phyloP scores from a whole-genome alignment of 2,329 filamentous ascomycete species.

The Incumbomyces delicatus region DNA sequence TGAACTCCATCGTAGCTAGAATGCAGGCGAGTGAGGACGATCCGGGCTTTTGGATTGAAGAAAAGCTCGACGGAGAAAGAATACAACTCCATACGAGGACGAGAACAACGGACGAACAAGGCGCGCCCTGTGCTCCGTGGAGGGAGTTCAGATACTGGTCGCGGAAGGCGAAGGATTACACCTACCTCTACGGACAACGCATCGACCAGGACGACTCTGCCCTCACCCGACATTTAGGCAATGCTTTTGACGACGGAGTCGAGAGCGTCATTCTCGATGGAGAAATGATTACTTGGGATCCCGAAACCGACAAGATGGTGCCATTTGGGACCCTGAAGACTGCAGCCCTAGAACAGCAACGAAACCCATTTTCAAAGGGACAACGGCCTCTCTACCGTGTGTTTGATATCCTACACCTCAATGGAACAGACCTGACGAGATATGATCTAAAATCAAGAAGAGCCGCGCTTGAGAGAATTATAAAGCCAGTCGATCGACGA shows the following conservation, averaged over 20 bases:
- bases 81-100: slow-evolving; percentile 92
- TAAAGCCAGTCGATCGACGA: slow-evolving; percentile 61
- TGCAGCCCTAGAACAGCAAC: slow-evolving; percentile 69
- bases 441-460: slow-evolving; percentile 77
- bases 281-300: slow-evolving; percentile 98
- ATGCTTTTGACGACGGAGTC: slow-evolving; percentile 68
- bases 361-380: slow-evolving; percentile 56
- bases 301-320: slow-evolving; percentile 70
- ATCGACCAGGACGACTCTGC: slow-evolving; percentile 66
- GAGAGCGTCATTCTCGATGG: slow-evolving; percentile 86
- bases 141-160: slow-evolving; percentile 82
- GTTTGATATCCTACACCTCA: slow-evolving; percentile 87
- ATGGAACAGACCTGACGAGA: slow-evolving; percentile 65
- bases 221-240: slow-evolving; percentile 67
- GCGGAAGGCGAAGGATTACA: slow-evolving; percentile 91
- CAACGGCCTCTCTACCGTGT: slow-evolving; percentile 71
- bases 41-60: slow-evolving; percentile 86
- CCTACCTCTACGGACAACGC: slow-evolving; percentile 77
- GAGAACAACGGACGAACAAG: background rate
- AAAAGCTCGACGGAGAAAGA: slow-evolving; percentile 91
- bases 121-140: slow-evolving; percentile 34
- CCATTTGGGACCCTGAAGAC: slow-evolving; percentile 91
- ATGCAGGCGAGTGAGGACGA: slow-evolving; percentile 60
- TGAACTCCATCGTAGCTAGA: slow-evolving; percentile 66
- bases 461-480: slow-evolving; percentile 60